Percentiles rank a stretch among this genome's conserved stretches.
Evolutionary conservation across 2,329 filamentous ascomycete genomes (phyloP).

Genomic region (Emmonsiellopsis sp.): DNA sequence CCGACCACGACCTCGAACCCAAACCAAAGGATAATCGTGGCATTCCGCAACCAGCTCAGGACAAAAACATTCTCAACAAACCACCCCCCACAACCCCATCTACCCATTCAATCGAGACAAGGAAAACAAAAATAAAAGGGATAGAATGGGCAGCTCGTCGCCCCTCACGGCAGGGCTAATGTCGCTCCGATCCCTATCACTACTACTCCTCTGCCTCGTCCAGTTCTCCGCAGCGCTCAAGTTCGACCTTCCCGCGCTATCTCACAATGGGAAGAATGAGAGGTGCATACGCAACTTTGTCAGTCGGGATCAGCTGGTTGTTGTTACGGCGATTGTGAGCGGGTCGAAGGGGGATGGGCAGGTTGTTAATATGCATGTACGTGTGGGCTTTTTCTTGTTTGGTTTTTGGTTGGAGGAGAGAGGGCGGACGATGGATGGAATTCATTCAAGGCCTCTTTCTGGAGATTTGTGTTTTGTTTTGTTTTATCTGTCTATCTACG

Average conservation of each 20-base stretch:
- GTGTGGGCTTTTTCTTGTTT: slow-evolving; percentile 23
- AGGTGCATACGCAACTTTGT: slow-evolving; percentile 97
- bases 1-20: background rate
- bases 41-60: background rate
- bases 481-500: too few relatives aligned
- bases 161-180: slow-evolving; percentile 12
- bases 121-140: background rate
- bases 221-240: slow-evolving; percentile 60
- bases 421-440: too few relatives aligned
- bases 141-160: slow-evolving; percentile 19
- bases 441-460: background rate
- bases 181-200: slow-evolving; percentile 18
- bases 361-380: slow-evolving; percentile 85
- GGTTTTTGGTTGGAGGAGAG: background rate
- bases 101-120: background rate
- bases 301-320: slow-evolving; percentile 80
- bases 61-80: background rate
- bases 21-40: background rate
- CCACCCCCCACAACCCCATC: background rate
- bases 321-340: slow-evolving; percentile 81
- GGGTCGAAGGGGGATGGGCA: slow-evolving; percentile 88
- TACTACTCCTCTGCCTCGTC: slow-evolving; percentile 21
- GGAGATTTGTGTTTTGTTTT: too few relatives aligned
- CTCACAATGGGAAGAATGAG: slow-evolving; percentile 58
- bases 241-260: slow-evolving; percentile 74